These are phyloP conservation scores for Mycena olivaceomarginata DNA, from an alignment of 768 basidiomycete species.

Conservation along the genomic window DNA sequence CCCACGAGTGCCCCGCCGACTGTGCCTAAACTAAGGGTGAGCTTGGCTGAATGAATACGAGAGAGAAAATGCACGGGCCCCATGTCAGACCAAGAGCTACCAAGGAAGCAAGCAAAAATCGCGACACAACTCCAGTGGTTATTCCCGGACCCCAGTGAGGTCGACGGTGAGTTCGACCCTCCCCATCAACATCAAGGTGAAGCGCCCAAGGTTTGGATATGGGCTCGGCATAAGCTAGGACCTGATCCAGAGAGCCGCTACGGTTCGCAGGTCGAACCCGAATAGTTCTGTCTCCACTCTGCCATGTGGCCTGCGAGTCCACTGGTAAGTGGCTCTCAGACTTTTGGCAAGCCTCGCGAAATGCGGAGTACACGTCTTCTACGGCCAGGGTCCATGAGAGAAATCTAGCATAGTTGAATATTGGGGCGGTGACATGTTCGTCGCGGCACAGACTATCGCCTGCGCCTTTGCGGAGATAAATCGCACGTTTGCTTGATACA, in stretches of 20 bases:
- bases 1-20: conserved; percentile 46
- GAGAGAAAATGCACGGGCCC: conserved; percentile 11
- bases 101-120: conserved; percentile 43
- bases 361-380: conserved; percentile 47
- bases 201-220: conserved; percentile 10
- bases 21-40: conserved; percentile 31
- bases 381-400: conserved; percentile 53
- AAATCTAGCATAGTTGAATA: conserved; percentile 56
- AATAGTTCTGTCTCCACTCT: conserved; percentile 33
- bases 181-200: neutral
- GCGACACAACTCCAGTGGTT: conserved; percentile 24
- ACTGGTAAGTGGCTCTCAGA: conserved; percentile 46
- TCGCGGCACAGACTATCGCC: conserved; percentile 46
- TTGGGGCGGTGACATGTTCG: conserved; percentile 49
- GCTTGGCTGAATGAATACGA: neutral
- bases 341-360: conserved; percentile 47
- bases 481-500: conserved; percentile 43
- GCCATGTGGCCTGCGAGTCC: conserved; percentile 39
- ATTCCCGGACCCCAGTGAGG: conserved; percentile 31
- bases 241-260: conserved; percentile 31
- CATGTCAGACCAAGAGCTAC: conserved; percentile 46
- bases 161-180: neutral
- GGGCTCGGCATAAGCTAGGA: conserved; percentile 30
- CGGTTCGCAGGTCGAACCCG: conserved; percentile 38
- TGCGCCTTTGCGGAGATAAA: conserved; percentile 39